phyloP scores from a whole-genome alignment of 139 green algal species.

The Microglena sp. region DNA sequence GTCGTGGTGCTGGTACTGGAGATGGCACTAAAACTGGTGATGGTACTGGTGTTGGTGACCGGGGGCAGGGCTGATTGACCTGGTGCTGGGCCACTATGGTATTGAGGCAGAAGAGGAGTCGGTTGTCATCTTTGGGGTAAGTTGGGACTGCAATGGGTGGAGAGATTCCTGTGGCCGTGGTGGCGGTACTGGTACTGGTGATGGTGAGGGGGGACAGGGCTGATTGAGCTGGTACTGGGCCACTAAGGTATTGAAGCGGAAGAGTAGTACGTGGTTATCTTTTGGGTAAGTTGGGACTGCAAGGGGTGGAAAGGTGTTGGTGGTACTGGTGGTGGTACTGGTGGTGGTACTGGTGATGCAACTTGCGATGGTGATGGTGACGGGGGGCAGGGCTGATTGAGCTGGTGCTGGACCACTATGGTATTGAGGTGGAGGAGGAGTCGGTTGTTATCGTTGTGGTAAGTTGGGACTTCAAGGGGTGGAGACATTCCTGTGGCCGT shows the following conservation, averaged over 20 bases:
- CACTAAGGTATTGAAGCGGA: slow-evolving; percentile 74
- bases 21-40: no score
- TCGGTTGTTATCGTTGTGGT: slow-evolving; percentile 34
- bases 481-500: no score
- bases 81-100: slow-evolving; percentile 72
- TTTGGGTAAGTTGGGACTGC: slow-evolving; percentile 10
- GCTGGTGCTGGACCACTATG: slow-evolving; percentile 67
- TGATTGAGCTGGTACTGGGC: slow-evolving; percentile 55
- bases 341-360: no score
- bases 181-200: no score
- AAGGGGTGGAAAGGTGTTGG: slow-evolving; percentile 7
- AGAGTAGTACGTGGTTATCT: slow-evolving; percentile 43
- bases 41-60: no score
- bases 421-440: slow-evolving; percentile 53
- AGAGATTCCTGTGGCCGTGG: no score
- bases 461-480: no score
- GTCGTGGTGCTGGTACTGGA: no score
- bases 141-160: no score
- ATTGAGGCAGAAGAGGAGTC: slow-evolving; percentile 54
- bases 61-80: slow-evolving; percentile 66
- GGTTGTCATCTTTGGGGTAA: slow-evolving; percentile 42
- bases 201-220: slow-evolving; percentile 82
- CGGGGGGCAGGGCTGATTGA: slow-evolving; percentile 67
- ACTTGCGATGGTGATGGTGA: no score
- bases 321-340: no score